Percentiles rank a stretch among this genome's conserved stretches.
These are phyloP conservation scores for Polytolypa hystricis DNA, from an alignment of 2,329 filamentous ascomycete genomes.

Conservation along the genomic window DNA sequence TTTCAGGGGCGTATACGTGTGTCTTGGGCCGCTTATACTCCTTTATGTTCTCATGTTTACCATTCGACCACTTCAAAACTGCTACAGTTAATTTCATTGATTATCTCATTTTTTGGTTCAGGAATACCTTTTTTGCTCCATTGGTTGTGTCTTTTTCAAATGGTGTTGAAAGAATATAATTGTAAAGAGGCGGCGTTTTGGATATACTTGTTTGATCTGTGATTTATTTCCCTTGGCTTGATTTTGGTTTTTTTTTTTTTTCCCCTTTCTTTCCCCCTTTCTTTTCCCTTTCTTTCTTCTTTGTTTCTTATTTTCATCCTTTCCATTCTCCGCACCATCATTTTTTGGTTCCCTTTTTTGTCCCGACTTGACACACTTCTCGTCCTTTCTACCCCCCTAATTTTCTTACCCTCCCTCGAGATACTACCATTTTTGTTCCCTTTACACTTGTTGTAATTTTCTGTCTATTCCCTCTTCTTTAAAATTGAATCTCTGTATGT, in stretches of 20 bases:
- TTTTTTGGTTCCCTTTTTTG: too few species aligned
- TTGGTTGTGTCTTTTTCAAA: slow-evolving; percentile 8
- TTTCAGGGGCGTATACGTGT: too few species aligned
- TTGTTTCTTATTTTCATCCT: slow-evolving; percentile 6
- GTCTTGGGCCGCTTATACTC: too few species aligned
- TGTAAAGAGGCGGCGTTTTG: too few species aligned
- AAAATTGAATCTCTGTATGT: too few species aligned
- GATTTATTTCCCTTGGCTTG: slow-evolving; percentile 8
- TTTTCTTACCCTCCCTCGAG: too few species aligned
- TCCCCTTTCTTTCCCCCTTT: background rate
- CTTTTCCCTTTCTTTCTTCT: slow-evolving; percentile 3
- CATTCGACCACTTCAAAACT: too few species aligned
- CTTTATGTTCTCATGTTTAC: too few species aligned
- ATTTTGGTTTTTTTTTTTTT: background rate
- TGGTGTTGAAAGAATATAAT: too few species aligned
- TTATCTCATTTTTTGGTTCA: slow-evolving; percentile 10
- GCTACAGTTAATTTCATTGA: slow-evolving; percentile 9
- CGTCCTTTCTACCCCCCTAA: too few species aligned
- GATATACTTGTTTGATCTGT: slow-evolving; percentile 9
- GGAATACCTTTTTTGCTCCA: slow-evolving; percentile 10
- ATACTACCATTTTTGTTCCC: background rate
- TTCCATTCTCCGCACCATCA: background rate
- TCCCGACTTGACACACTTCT: too few species aligned
- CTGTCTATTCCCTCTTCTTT: background rate
- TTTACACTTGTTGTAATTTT: background rate